Conservation (phyloP, 1,284 basidiomycete genomes). For the Lignosus rhinocerotis region DNA sequence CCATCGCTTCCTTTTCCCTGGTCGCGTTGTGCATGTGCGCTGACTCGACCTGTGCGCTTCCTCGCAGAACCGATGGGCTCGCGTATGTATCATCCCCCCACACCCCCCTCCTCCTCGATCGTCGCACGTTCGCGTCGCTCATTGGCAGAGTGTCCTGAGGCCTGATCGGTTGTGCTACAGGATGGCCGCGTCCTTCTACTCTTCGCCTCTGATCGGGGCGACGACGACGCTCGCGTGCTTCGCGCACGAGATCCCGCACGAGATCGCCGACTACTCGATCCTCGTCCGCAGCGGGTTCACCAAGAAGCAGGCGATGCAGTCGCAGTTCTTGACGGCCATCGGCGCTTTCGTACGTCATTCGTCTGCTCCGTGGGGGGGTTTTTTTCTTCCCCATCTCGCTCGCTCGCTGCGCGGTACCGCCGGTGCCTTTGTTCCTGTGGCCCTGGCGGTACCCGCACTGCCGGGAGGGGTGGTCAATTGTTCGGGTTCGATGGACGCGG, state of each 20-base stretch:
- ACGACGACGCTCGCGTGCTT: constrained; percentile 91
- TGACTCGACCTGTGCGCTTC: constrained; percentile 15
- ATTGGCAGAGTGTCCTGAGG: constrained; percentile 4
- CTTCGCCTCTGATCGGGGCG: constrained; percentile 84
- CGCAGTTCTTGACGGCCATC: constrained; percentile 86
- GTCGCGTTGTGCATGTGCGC: neutral
- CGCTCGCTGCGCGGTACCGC: neutral
- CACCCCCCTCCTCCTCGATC: neutral
- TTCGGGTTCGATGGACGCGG: too few species aligned
- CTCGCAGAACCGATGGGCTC: constrained; percentile 76
- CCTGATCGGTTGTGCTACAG: constrained; percentile 36
- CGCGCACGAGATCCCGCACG: constrained; percentile 89
- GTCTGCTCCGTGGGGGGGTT: neutral
- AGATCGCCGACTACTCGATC: constrained; percentile 92
- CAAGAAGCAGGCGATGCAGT: constrained; percentile 87
- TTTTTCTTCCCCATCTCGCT: neutral
- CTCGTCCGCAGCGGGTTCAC: constrained; percentile 87
- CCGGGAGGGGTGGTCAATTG: too few species aligned
- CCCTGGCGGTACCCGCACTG: constrained; percentile 4
- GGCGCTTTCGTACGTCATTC: constrained; percentile 77
- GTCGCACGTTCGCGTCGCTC: constrained; percentile 23
- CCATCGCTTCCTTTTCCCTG: neutral
- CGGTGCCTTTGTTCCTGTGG: neutral
- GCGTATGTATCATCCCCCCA: constrained; percentile 52
- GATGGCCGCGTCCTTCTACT: constrained; percentile 91